Base-by-base conservation (phyloP, 2,329 filamentous ascomycete genomes). In the Paraconiothyrium sp. region DNA sequence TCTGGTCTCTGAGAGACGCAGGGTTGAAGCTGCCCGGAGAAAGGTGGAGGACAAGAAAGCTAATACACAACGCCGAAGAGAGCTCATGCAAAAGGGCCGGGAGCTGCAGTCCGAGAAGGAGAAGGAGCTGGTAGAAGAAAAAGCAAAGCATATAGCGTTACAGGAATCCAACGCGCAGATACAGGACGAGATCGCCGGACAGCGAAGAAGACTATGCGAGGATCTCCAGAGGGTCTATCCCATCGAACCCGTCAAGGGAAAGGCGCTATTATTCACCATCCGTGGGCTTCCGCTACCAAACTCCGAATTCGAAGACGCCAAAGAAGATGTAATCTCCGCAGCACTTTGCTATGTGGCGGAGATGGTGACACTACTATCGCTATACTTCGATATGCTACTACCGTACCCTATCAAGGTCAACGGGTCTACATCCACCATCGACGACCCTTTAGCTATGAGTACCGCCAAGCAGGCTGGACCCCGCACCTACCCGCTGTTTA, bases 121-220 rank as follows among this genome's bases (percentile, higher is more conserved):
- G 3, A 81, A 82, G 7, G 88, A 92, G 67, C 86, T 95, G 7
- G 80, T 83, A 13, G 84, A 88, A 65, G 89, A 72, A 7, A 59
- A 60, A 16, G 64, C 73, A 20, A 68, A 64, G 62, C 75, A 70
- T 88, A 8, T 81, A 83, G 51, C 85, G 0, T 88, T 87, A 13
- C 83, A 83, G 39, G 78, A 82, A 5, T 81, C 90, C 1, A 78
- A 91, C 0, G 81, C 83, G 4, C 79, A 84, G 51, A 89, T 86
- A 0, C 83, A 84, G 46, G 88, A 90, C 54, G 87, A 89, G 22
- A 90, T 93, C n/a, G 88, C 86, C 60, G 92, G 91, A n/a, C 95
- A 98, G 77, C 88, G 94, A 24, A 88, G 94, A 14, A 90, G 95
- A 39, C 92, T 98, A 58, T 94, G 93, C 76, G 90, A 95, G 67